Percentiles rank a stretch among this genome's conserved stretches.
Conservation (phyloP, 1,139 yeast genomes). For the Candida smagusa region DNA sequence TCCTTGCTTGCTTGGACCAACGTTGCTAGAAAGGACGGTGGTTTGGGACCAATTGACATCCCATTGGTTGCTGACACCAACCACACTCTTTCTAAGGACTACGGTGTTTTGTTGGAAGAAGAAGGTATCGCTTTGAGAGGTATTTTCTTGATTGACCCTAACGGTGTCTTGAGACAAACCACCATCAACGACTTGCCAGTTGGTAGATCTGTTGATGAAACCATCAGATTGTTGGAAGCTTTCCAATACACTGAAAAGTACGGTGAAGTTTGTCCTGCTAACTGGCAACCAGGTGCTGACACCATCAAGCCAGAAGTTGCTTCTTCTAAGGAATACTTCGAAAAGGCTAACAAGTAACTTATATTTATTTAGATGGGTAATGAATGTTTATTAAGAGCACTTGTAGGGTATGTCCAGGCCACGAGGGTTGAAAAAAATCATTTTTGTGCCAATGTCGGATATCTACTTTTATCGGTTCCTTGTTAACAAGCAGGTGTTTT, state of each 20-base stretch:
- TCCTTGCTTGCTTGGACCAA: constrained; percentile 97
- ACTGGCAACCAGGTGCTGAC: constrained; percentile 97
- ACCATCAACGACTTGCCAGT: constrained; percentile 98
- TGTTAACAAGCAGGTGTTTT: constrained; percentile 65
- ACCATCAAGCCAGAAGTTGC: constrained; percentile 88
- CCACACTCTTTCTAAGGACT: constrained; percentile 91
- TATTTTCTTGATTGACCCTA: constrained; percentile 94
- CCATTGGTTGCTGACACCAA: constrained; percentile 96
- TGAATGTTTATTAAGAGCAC: not conserved
- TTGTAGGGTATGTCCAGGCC: not conserved
- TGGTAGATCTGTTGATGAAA: constrained; percentile 97
- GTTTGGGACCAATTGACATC: constrained; percentile 90
- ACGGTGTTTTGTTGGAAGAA: constrained; percentile 95
- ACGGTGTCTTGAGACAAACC: constrained; percentile 90
- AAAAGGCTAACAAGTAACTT: constrained; percentile 44
- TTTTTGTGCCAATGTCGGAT: constrained; percentile 10
- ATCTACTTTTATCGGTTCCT: constrained; percentile 51
- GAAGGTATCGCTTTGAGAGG: constrained; percentile 98
- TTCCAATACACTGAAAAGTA: constrained; percentile 98
- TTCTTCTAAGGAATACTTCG: constrained; percentile 80
- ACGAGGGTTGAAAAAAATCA: not conserved
- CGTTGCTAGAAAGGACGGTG: constrained; percentile 95
- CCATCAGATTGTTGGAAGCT: constrained; percentile 95
- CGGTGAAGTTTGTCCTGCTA: constrained; percentile 99
- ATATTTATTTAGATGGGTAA: constrained; percentile 1